These are phyloP conservation scores for Ceratocystiopsis minuta DNA, from an alignment of 2,329 filamentous ascomycete species.

Conservation along the genomic window DNA sequence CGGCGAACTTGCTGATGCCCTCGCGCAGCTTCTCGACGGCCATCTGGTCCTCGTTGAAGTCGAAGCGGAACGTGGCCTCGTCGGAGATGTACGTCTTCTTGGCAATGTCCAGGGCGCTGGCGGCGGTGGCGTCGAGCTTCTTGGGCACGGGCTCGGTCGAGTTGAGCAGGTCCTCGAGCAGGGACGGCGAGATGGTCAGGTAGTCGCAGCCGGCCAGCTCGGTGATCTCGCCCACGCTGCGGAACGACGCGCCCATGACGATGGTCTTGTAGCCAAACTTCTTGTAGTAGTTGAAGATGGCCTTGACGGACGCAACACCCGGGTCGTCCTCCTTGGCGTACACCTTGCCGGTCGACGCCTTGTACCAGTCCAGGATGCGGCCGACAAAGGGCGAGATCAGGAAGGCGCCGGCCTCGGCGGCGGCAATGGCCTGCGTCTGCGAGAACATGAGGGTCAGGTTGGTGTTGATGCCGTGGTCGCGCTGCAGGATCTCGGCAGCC, in stretches of 20 bases:
- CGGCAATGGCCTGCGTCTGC: slow-evolving; percentile 79
- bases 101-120: slow-evolving; percentile 53
- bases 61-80: slow-evolving; percentile 87
- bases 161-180: slow-evolving; percentile 88
- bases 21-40: slow-evolving; percentile 97
- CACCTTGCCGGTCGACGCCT: slow-evolving; percentile 86
- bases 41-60: slow-evolving; percentile 99
- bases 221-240: slow-evolving; percentile 89
- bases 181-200: slow-evolving; percentile 88
- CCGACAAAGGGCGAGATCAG: slow-evolving; percentile 99
- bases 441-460: slow-evolving; percentile 99
- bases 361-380: slow-evolving; percentile 99
- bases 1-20: slow-evolving; percentile 98
- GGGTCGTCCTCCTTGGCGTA: slow-evolving; percentile 83
- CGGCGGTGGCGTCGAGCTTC: slow-evolving; percentile 67
- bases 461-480: slow-evolving; percentile 89
- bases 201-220: slow-evolving; percentile 98
- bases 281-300: slow-evolving; percentile 99
- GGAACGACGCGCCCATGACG: slow-evolving; percentile 98
- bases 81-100: slow-evolving; percentile 84
- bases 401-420: slow-evolving; percentile 86
- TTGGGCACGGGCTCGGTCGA: slow-evolving; percentile 64
- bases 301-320: slow-evolving; percentile 82
- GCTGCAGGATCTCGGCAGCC: slow-evolving; percentile 91
- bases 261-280: slow-evolving; percentile 98